A percentile compares a stretch with the other conserved stretches of the same genome.
Conservation (phyloP, 2,329 filamentous ascomycete species). For the Apiospora arundinis region DNA sequence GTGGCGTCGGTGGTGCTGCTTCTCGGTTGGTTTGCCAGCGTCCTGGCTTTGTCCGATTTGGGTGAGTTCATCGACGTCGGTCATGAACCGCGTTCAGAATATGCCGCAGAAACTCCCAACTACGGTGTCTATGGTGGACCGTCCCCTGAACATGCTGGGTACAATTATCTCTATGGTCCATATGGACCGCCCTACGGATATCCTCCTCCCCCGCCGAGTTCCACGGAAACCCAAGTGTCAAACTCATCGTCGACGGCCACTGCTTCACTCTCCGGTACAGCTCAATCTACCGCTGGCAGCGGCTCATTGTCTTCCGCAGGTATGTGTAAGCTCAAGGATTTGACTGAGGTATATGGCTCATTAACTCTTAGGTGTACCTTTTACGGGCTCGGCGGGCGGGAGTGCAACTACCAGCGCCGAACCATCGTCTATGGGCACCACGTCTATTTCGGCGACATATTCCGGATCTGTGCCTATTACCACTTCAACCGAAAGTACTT, state of each 20-base stretch:
- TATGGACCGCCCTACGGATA: conserved; percentile 19
- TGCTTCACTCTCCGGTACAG: conserved; percentile 15
- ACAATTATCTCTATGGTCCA: conserved; percentile 25
- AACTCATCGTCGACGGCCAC: neutral
- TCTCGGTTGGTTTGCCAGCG: conserved; percentile 32
- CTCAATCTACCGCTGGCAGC: neutral
- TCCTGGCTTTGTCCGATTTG: conserved; percentile 27
- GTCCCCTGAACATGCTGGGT: neutral
- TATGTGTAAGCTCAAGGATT: neutral
- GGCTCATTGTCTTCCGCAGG: neutral
- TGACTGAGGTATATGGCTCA: neutral
- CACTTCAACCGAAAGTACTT: conserved; percentile 5
- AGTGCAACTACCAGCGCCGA: neutral
- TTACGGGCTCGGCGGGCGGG: neutral
- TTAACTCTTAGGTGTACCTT: neutral
- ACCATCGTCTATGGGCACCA: neutral
- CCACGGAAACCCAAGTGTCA: neutral
- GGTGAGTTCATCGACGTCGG: neutral
- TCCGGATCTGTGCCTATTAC: neutral
- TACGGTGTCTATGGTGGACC: conserved; percentile 23
- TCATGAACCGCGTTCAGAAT: neutral
- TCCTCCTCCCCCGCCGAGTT: conserved; percentile 14
- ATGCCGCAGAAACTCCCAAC: conserved; percentile 9
- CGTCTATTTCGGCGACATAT: neutral
- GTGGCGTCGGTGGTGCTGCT: conserved; percentile 42